Conservation (phyloP, 148 eudicot species). For the Polygonum maritimum region DNA sequence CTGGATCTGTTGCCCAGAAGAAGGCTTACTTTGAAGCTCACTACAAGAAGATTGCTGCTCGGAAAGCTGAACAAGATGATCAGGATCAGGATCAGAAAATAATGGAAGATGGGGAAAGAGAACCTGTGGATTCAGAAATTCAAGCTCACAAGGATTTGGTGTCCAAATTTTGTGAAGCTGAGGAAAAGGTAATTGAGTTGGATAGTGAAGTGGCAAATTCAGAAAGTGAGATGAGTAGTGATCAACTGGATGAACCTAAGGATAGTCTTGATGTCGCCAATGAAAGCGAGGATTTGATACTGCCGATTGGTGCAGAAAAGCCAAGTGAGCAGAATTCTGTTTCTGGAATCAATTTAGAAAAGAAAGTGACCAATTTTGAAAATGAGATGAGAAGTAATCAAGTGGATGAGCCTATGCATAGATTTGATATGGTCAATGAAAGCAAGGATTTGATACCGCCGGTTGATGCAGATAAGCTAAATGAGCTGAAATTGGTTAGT, state of each 20-base stretch:
- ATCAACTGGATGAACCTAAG: not conserved
- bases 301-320: not conserved
- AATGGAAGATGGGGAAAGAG: conserved; percentile 14
- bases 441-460: not conserved
- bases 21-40: conserved; percentile 96
- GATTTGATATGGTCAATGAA: not conserved
- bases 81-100: conserved; percentile 44
- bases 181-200: conserved; percentile 15
- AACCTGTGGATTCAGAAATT: conserved; percentile 15
- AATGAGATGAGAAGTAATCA: not conserved
- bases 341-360: conserved; percentile 11
- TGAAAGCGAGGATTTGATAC: not conserved
- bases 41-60: conserved; percentile 81
- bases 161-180: conserved; percentile 14
- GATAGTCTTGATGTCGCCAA: not conserved
- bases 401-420: not conserved
- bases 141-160: conserved; percentile 12
- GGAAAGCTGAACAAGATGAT: conserved; percentile 52
- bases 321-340: not conserved
- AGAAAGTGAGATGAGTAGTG: conserved; percentile 5
- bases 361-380: conserved; percentile 6
- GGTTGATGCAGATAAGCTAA: conserved; percentile 4
- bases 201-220: conserved; percentile 1
- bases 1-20: conserved; percentile 96
- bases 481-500: not conserved